A percentile compares a stretch with the other conserved stretches of the same genome.
These are phyloP conservation scores for Adiantum capillusveneris DNA, from an alignment of 75 land plant species.

Conservation along the genomic window DNA sequence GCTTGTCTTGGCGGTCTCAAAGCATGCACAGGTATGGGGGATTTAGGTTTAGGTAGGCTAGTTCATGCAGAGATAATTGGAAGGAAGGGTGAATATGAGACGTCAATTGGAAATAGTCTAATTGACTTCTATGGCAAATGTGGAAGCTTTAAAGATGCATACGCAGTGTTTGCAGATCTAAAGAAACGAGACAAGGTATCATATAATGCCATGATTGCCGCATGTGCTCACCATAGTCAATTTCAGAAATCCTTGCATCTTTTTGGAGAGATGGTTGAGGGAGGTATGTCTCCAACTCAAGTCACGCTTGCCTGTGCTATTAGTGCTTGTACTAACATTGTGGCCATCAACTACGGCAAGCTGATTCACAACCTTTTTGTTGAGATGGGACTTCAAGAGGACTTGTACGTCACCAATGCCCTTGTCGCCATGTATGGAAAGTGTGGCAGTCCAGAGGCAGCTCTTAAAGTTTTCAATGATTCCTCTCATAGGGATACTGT, in stretches of 20 bases:
- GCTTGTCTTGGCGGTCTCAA: conserved; percentile 50
- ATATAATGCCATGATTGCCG: conserved; percentile 52
- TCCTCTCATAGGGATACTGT: conserved; percentile 44
- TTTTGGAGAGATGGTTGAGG: conserved; percentile 25
- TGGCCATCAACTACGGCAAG: conserved; percentile 18
- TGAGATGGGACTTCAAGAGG: conserved; percentile 23
- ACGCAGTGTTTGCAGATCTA: conserved; percentile 34
- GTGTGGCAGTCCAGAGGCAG: conserved; percentile 12
- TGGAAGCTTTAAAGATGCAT: conserved; percentile 25
- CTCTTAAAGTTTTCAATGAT: conserved; percentile 29
- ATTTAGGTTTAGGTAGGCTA: conserved; percentile 32
- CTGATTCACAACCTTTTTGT: conserved; percentile 33
- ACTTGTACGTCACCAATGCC: conserved; percentile 42
- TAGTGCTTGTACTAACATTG: conserved; percentile 22
- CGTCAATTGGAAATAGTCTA: conserved; percentile 40
- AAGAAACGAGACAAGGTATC: conserved; percentile 27
- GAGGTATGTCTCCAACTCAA: conserved; percentile 19
- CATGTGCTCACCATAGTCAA: conserved; percentile 18
- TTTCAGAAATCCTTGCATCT: conserved; percentile 12
- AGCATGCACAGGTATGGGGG: conserved; percentile 51
- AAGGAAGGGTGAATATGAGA: conserved; percentile 22
- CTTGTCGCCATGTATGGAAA: conserved; percentile 44
- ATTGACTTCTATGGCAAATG: conserved; percentile 35
- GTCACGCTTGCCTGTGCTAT: conserved; percentile 33
- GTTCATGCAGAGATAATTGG: conserved; percentile 42